Evolutionary conservation across 2,329 filamentous ascomycete genomes (phyloP).

Genomic region (Achaetomium macrosporum): DNA sequence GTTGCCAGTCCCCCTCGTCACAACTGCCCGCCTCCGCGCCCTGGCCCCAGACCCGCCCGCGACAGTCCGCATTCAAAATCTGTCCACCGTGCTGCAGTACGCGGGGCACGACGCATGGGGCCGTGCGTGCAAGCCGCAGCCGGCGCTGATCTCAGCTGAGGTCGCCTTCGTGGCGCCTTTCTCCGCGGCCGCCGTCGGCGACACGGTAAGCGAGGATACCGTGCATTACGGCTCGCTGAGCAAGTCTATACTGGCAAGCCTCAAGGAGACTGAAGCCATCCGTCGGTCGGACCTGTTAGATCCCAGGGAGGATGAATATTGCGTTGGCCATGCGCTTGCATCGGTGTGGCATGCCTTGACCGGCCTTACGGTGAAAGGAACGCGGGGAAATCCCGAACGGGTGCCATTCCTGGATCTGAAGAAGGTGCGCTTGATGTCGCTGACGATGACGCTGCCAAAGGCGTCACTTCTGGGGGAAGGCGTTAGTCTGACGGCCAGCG

Average conservation of each 20-base stretch:
- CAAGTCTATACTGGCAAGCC: constrained; percentile 53
- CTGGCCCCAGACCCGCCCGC: constrained; percentile 43
- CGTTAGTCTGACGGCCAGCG: constrained; percentile 46
- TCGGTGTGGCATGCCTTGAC: constrained; percentile 35
- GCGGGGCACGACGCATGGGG: constrained; percentile 66
- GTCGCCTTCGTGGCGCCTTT: constrained; percentile 54
- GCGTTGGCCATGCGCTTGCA: constrained; percentile 31
- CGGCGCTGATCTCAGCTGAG: constrained; percentile 54
- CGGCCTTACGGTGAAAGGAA: constrained; percentile 31
- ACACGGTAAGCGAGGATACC: constrained; percentile 60
- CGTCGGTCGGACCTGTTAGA: constrained; percentile 9
- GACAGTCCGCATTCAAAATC: constrained; percentile 55
- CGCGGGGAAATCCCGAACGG: constrained; percentile 10
- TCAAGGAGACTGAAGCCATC: constrained; percentile 25
- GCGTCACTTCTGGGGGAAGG: constrained; percentile 60
- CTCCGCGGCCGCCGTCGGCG: constrained; percentile 48
- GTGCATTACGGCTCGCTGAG: constrained; percentile 69
- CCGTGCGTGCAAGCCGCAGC: constrained; percentile 52
- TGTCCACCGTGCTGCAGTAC: constrained; percentile 46
- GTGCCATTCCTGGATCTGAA: constrained; percentile 32
- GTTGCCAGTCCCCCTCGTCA: constrained; percentile 25
- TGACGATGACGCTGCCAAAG: constrained; percentile 59
- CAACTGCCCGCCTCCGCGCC: constrained; percentile 34
- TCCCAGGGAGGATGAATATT: constrained; percentile 13
- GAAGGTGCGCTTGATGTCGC: constrained; percentile 41